Evolutionary conservation across 495 filamentous ascomycete genomes (phyloP), one percentile per base, ranked within the genome.

Genomic region (Penicillium manginii): DNA sequence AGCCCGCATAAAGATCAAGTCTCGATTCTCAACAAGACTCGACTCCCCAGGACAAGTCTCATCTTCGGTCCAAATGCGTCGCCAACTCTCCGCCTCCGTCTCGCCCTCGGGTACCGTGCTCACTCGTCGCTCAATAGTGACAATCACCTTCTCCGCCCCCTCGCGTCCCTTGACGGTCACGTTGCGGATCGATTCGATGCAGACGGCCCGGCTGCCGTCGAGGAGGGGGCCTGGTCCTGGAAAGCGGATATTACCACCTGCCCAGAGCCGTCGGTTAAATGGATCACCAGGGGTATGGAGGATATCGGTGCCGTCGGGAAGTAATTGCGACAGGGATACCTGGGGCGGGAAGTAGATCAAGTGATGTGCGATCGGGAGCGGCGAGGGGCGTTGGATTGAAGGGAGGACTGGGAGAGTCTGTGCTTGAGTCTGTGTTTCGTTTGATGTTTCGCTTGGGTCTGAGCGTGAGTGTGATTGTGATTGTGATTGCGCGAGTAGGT

Each of bases 241-340:
- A 55, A 74, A 80, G 57, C 59, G 70, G 32, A 74, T 61, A 39
- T 72, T 73, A 1, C 90, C 91, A 10, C 90, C 91, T 33, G 88
- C 89, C 91, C 91, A 96, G 70, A 96, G 81, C n/a, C 91, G 83
- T 40, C 88, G 78, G 42, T 77, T 78, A 56, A 86, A 93, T 3
- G 87, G 86, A 1, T 53, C 50, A 1, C 88, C 87, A 0, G 91
- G 91, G 37, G 75, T 83, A 58, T 92, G 89, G 9, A 84, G 74
- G 4, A 75, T 76, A 64, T 94, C 91, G 0, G 89, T 90, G 37
- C 91, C 90, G 66, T 96, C 91, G 3, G 75, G 71, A 2, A 88
- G 78, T n/a, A 93, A 74, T 17, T 81, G 61, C 21, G 78, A 80
- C 50, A 82, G 66, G 2, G 78, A 75, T 32, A 84, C 74, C 59